Evolutionary conservation across 208 protist genomes (phyloP), one percentile per base, ranked within the genome.

Genomic region (Kentomonas sorsogonicus): DNA sequence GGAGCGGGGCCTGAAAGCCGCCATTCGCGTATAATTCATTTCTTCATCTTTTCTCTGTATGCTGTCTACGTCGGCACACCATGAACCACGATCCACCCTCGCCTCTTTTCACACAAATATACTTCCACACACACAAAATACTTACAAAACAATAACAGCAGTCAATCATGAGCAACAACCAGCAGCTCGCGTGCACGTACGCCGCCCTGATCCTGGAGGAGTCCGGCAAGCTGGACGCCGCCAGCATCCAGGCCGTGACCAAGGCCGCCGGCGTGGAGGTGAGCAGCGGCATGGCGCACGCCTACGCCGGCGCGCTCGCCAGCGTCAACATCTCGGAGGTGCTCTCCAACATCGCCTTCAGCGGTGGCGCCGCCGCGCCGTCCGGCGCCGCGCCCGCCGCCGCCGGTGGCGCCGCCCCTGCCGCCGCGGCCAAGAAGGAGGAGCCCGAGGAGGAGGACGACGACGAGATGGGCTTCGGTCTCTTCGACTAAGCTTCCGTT

Each of bases 101-200:
- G 5, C 31, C 5, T 10, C 11, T 38, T 52, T 52, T 52, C 27
- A 23, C 27, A 52, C 31, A 41, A 11, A 41, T 16, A 41, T 18
- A 41, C 38, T 18, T 16, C 38, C 38, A 41, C 16, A 41, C 38
- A n/a, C n/a, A n/a, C n/a, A n/a, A n/a, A n/a, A n/a, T n/a, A n/a
- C n/a, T n/a, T n/a, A n/a, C n/a, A n/a, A n/a, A n/a, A n/a, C n/a
- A 7, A 22, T 29, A 23, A 36, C 59, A 1, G n/a, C n/a, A n/a
- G 9, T 47, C 43, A 27, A 18, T 53, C 27, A 87, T 88, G 84
- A 68, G 55, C 56, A 62, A 41, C 46, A 88, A 58, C 54, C 66
- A 80, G 51, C 91, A 97, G 73, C 88, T 96, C 50, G 94, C 94
- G n/a, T 97, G 94, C 83, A 83, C 83, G 20, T 97, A 97, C 84